A percentile compares a stretch with the other conserved stretches of the same genome.
These are phyloP conservation scores for Chaetomium fimeti DNA, from an alignment of 495 filamentous ascomycete genomes.

Conservation along the genomic window DNA sequence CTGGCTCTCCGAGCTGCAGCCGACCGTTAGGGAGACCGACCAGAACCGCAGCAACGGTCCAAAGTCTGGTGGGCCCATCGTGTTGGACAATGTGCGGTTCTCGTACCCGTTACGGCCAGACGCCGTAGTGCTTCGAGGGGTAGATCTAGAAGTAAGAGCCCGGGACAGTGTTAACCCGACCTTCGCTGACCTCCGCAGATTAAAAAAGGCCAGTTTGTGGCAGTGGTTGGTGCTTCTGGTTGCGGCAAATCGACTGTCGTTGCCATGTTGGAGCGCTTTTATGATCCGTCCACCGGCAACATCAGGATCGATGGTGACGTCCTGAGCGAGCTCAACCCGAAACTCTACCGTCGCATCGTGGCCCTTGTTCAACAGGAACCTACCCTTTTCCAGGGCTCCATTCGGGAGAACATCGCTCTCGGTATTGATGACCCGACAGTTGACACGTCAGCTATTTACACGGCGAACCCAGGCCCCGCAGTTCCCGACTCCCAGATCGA, in stretches of 20 bases:
- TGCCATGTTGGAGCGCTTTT: conserved; percentile 61
- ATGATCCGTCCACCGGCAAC: conserved; percentile 53
- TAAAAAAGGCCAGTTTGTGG: conserved; percentile 65
- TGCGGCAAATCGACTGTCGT: conserved; percentile 41
- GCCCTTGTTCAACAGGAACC: conserved; percentile 34
- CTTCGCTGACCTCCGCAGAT: conserved; percentile 44
- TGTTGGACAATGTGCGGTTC: conserved; percentile 57
- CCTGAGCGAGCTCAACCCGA: conserved; percentile 38
- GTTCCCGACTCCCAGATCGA: conserved; percentile 40
- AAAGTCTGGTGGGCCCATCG: conserved; percentile 36
- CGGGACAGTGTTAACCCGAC: not conserved
- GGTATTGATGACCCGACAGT: conserved; percentile 39
- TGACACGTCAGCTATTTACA: conserved; percentile 16
- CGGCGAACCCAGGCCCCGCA: conserved; percentile 32
- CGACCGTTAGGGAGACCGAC: conserved; percentile 40
- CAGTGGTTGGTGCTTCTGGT: conserved; percentile 54
- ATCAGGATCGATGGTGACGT: conserved; percentile 50
- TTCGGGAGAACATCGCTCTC: conserved; percentile 58
- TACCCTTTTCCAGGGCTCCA: conserved; percentile 52
- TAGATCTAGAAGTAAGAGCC: conserved; percentile 42
- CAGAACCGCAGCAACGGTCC: conserved; percentile 41
- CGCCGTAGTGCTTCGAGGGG: conserved; percentile 47
- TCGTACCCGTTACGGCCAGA: conserved; percentile 58
- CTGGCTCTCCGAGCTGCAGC: conserved; percentile 39
- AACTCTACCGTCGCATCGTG: conserved; percentile 44